Evolutionary conservation across 345 rosid genomes (phyloP), one percentile per base, ranked within the genome.

Genomic region (Garcia nutans): DNA sequence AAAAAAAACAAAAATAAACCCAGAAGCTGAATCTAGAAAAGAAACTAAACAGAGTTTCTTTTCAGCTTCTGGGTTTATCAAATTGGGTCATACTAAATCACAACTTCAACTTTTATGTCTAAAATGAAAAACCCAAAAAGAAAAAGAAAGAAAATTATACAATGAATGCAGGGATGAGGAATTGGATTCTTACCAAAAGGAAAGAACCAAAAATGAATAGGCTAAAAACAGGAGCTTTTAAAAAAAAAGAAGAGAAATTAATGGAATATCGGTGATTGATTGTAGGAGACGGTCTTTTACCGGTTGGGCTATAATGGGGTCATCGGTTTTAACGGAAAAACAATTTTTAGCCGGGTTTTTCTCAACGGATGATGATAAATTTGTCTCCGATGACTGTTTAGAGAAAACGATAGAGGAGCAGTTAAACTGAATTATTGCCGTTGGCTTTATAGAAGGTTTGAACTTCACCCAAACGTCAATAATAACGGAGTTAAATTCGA

Each of bases 131-230:
- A 3, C 5, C 41, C 41, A 62, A 16, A 45, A 47, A 77, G 5
- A 52, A 20, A 19, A 17, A 47, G 66, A 41, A 17, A 17, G 0
- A 17, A 41, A 61, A 31, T 37, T 37, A 2, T 15, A 50, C 13
- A 17, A 45, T 13, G 68, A 74, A 28, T 16, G 23, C 42, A 16
- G 55, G n/a, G 55, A 8, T 44, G 61, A 73, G 65, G 26, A 42
- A 80, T 1, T 61, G 86, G 85, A 82, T 81, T 80, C 85, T 80
- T 41, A 64, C 87, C 84, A 10, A 68, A 57, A 63, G 82, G 82
- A 73, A 85, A 88, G 90, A 87, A 88, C 45, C 90, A 84, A 83
- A 83, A 78, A 57, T 9, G 13, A 75, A 86, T 15, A 65, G 42
- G 37, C 17, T 44, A 72, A 76, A 19, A 68, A 77, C 24, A 45